Evolutionary conservation across 1,139 yeast genomes (phyloP).

Genomic region (Kurtzmaniella quercitrusa): DNA sequence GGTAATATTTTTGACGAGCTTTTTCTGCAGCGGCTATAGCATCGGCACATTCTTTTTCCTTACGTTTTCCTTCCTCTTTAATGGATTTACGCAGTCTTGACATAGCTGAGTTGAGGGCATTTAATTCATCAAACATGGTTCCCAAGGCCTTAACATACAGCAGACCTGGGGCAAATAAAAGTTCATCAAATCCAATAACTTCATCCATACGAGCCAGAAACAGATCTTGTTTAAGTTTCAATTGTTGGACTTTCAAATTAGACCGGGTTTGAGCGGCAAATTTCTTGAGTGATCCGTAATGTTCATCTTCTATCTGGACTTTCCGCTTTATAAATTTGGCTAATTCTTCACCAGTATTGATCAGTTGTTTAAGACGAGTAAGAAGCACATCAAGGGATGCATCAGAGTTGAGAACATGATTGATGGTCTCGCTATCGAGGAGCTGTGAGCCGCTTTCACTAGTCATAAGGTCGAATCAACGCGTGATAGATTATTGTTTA

Average conservation of each 20-base stretch:
- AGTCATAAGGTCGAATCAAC: neutral
- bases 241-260: slow-evolving; percentile 40
- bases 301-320: slow-evolving; percentile 76
- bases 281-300: slow-evolving; percentile 68
- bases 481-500: neutral
- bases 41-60: slow-evolving; percentile 81
- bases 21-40: slow-evolving; percentile 82
- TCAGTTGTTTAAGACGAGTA: slow-evolving; percentile 70
- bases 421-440: slow-evolving; percentile 13
- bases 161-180: slow-evolving; percentile 63
- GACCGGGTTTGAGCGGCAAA: slow-evolving; percentile 54
- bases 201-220: slow-evolving; percentile 63
- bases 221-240: slow-evolving; percentile 61
- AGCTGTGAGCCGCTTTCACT: slow-evolving; percentile 1
- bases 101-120: slow-evolving; percentile 67
- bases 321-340: slow-evolving; percentile 74
- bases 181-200: slow-evolving; percentile 74
- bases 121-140: slow-evolving; percentile 81
- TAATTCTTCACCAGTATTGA: slow-evolving; percentile 81
- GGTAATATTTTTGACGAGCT: slow-evolving; percentile 77
- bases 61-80: slow-evolving; percentile 77
- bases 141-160: slow-evolving; percentile 77
- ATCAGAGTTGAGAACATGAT: slow-evolving; percentile 33
- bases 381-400: slow-evolving; percentile 60
- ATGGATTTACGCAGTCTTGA: slow-evolving; percentile 66